Conservation (phyloP, 1,284 basidiomycete genomes). For the Cryptococcus sp. region DNA sequence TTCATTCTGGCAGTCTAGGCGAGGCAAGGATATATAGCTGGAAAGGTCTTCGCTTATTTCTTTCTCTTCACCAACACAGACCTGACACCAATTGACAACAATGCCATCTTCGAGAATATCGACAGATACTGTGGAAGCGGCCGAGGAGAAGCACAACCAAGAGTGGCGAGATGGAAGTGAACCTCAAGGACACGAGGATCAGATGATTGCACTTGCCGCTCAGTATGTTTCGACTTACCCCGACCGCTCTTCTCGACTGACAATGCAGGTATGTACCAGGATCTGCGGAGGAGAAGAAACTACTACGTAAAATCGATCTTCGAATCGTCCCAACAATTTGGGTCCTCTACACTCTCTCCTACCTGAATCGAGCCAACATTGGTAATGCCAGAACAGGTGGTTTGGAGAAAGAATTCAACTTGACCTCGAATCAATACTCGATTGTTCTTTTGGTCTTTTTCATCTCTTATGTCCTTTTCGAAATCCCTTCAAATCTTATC, state of each 20-base stretch:
- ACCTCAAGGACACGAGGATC: constrained; percentile 3
- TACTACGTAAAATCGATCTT: constrained; percentile 41
- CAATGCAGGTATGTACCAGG: constrained; percentile 32
- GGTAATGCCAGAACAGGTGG: constrained; percentile 43
- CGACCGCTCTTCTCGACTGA: background rate
- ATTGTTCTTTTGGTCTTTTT: constrained; percentile 35
- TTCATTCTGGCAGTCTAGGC: background rate
- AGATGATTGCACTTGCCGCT: constrained; percentile 25
- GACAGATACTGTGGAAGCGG: no score
- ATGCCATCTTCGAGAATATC: no score
- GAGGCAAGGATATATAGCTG: no score
- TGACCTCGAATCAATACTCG: constrained; percentile 46
- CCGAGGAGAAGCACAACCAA: constrained; percentile 10
- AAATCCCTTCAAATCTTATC: constrained; percentile 38
- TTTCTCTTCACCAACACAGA: background rate
- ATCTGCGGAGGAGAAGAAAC: constrained; percentile 34
- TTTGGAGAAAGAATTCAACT: constrained; percentile 33
- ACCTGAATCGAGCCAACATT: constrained; percentile 45
- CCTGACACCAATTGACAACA: background rate
- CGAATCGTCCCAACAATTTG: constrained; percentile 43
- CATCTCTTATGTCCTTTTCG: constrained; percentile 21
- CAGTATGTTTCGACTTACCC: background rate
- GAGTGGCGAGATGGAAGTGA: constrained; percentile 21
- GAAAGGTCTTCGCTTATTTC: background rate
- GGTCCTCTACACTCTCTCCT: constrained; percentile 44